phyloP scores from a whole-genome alignment of 106 monocot genomes.

The Chionographis japonica region DNA sequence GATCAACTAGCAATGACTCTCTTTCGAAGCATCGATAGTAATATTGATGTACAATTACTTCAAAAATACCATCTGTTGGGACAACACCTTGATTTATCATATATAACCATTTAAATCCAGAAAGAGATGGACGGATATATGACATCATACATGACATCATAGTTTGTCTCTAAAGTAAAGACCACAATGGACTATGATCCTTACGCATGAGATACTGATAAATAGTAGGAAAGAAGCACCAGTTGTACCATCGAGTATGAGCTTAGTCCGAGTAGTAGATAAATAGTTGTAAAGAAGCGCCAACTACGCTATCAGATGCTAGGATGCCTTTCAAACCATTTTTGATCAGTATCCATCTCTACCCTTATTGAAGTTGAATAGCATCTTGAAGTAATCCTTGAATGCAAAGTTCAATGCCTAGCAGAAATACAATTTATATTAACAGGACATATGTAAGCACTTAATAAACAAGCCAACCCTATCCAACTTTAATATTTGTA shows the following conservation, averaged over 20 bases:
- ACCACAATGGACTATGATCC: slow-evolving; percentile 21
- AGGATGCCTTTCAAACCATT: slow-evolving; percentile 31
- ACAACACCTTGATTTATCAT: too few species aligned
- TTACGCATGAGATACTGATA: slow-evolving; percentile 25
- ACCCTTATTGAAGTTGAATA: slow-evolving; percentile 29
- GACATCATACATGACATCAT: too few species aligned
- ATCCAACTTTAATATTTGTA: too few species aligned
- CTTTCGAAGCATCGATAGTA: too few species aligned
- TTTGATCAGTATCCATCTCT: slow-evolving; percentile 27
- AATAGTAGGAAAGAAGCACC: slow-evolving; percentile 20
- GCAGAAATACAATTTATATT: neutral
- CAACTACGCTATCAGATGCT: slow-evolving; percentile 24
- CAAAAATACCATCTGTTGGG: too few species aligned
- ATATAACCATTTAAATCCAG: too few species aligned
- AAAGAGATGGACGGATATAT: too few species aligned
- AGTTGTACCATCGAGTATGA: slow-evolving; percentile 24
- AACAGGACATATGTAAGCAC: too few species aligned
- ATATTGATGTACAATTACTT: too few species aligned
- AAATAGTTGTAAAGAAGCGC: slow-evolving; percentile 20
- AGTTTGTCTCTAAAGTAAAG: slow-evolving; percentile 31
- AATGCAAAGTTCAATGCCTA: slow-evolving; percentile 34
- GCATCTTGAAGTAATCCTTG: slow-evolving; percentile 30
- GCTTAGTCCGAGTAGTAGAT: slow-evolving; percentile 26
- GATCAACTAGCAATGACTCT: too few species aligned
- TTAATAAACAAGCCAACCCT: too few species aligned